Evolutionary conservation across 495 filamentous ascomycete genomes (phyloP), one percentile per base, ranked within the genome.

Genomic region (Aspergillus asperescens): DNA sequence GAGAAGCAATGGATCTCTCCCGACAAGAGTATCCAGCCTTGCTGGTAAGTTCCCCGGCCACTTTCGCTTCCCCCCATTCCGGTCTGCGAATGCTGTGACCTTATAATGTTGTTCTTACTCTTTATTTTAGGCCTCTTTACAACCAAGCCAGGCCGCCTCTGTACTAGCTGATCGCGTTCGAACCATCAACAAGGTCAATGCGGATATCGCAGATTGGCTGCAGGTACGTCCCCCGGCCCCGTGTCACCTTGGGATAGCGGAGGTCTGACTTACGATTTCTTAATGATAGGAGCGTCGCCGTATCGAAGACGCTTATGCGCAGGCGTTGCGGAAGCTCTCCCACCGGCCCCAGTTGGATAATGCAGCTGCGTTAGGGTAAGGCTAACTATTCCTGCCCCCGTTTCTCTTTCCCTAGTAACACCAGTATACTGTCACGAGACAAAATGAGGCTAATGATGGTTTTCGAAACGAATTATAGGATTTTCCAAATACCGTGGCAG

Each of bases 151-250:
- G 73, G 92, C 94, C 48, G 89, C 92, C 25, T 79, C 79, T 50
- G 80, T 90, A 25, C 77, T 99, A 48, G 84, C 85, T 64, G 91
- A 97, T 64, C 88, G 94, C 58, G 80, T 97, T 62, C 87, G 87
- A 67, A 78, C 89, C 63, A 92, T 96, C 62, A 81, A 83, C 52
- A 87, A 83, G 64, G 75, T 95, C 76, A 96, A 99, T 73, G 66
- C 76, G 57, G 88, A 96, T 67, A 89, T 99, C 60, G 92, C 93
- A 59, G 91, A 97, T 70, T 99, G 91, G 87, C 78, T 99, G 46
- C 88, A 93, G 84, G 93, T 97, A 85, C 53, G 73, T 12, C 10
- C 42, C 16, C 31, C 8, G 39, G 46, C 25, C 12, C 37, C n/a
- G 8, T 25, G 7, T 28, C 20, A 20, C 22, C 24, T 37, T 29